phyloP scores from a whole-genome alignment of 371 early-diverging fungal genomes.

The Syncephalastrum contaminatum region DNA sequence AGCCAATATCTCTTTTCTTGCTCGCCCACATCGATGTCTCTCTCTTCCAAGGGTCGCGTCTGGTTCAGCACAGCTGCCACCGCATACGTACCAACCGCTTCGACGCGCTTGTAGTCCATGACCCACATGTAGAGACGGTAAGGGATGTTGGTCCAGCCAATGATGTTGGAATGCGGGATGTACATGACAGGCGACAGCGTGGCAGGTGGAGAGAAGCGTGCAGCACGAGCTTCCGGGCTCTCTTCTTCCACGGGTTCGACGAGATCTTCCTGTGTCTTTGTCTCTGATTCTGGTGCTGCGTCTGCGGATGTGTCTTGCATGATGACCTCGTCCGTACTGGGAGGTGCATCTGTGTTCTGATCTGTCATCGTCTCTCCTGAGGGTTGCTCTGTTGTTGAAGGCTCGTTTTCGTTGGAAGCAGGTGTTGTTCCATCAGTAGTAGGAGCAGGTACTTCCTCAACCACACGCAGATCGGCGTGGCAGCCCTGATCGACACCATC shows the following conservation, averaged over 20 bases:
- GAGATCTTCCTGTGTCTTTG: background rate
- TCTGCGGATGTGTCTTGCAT: background rate
- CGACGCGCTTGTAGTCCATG: constrained; percentile 59
- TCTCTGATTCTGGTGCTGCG: background rate
- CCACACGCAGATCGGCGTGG: constrained; percentile 41
- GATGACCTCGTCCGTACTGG: background rate
- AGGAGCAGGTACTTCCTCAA: no score
- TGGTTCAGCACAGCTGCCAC: constrained; percentile 59
- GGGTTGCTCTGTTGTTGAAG: background rate
- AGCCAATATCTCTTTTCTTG: constrained; percentile 56
- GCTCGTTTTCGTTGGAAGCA: background rate
- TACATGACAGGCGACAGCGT: constrained; percentile 61
- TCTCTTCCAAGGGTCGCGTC: constrained; percentile 44
- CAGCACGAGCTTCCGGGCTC: background rate
- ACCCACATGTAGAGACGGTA: constrained; percentile 60
- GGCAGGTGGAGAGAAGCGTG: constrained; percentile 7
- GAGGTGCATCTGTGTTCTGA: background rate
- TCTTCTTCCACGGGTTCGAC: constrained; percentile 6
- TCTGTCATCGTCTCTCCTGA: no score
- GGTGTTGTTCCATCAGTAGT: background rate
- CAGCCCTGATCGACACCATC: constrained; percentile 63
- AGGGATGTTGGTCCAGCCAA: constrained; percentile 66
- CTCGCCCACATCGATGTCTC: constrained; percentile 54
- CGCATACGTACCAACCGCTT: constrained; percentile 53
- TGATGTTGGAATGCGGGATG: constrained; percentile 64